A percentile compares a stretch with the other conserved stretches of the same genome.
phyloP scores from a whole-genome alignment of 2,329 filamentous ascomycete genomes.

The Botryotinia convoluta region DNA sequence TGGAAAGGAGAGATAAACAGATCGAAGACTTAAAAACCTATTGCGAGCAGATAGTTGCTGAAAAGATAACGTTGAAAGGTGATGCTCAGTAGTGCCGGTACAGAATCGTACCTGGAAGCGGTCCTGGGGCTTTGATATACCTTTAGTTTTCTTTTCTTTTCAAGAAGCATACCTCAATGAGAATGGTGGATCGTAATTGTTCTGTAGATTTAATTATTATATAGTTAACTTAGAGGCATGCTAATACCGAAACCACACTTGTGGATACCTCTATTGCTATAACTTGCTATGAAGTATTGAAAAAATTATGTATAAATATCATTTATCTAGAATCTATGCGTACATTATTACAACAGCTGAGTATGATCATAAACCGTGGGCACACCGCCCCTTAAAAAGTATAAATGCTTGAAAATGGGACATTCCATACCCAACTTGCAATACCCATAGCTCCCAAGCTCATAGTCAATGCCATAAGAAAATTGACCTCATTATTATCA shows the following conservation, averaged over 20 bases:
- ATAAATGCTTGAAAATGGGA: conserved; percentile 44
- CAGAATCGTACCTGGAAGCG: neutral
- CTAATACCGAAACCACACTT: neutral
- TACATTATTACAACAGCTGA: neutral
- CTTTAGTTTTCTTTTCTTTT: neutral
- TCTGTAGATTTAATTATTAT: neutral
- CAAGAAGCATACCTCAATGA: neutral
- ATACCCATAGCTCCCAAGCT: conserved; percentile 73
- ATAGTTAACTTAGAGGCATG: neutral
- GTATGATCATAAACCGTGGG: neutral
- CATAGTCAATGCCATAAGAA: conserved; percentile 82
- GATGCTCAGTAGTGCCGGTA: too few relatives aligned
- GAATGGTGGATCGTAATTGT: neutral
- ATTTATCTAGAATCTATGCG: neutral
- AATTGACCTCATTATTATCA: conserved; percentile 95
- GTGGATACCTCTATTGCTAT: neutral
- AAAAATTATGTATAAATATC: neutral
- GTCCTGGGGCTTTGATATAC: neutral
- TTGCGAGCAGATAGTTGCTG: neutral
- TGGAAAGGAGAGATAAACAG: neutral
- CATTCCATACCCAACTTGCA: conserved; percentile 58
- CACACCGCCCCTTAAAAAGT: neutral
- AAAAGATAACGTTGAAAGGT: neutral
- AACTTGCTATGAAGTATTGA: neutral
- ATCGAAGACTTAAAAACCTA: neutral